Conservation (phyloP, 108 stramenopile species). For the Cylindrotheca fusiformis region DNA sequence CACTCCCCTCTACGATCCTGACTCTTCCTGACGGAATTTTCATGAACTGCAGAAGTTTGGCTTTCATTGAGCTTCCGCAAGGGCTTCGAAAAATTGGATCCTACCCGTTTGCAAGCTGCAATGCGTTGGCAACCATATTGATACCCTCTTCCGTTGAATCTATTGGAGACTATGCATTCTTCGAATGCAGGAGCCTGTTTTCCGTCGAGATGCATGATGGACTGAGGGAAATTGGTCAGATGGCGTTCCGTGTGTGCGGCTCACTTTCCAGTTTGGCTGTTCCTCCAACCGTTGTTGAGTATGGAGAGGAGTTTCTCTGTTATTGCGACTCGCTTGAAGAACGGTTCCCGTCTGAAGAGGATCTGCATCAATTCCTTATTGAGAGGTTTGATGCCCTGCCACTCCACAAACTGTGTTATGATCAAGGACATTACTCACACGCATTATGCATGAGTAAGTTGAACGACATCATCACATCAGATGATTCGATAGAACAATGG, state of each 20-base stretch:
- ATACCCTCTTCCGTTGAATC: background rate
- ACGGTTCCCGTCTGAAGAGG: background rate
- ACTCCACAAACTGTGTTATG: background rate
- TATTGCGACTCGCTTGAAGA: background rate
- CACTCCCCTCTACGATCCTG: background rate
- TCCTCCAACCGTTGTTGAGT: background rate
- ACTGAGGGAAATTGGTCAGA: background rate
- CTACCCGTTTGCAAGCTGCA: background rate
- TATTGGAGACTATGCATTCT: background rate
- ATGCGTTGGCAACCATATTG: background rate
- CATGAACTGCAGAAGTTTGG: background rate
- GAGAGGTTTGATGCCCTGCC: background rate
- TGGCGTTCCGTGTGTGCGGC: background rate
- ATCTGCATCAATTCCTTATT: background rate
- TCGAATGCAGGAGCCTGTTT: background rate
- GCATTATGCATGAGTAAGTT: background rate
- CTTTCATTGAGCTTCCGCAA: background rate
- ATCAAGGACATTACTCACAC: background rate
- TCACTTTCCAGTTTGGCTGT: background rate
- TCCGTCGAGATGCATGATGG: background rate
- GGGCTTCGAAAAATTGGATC: background rate
- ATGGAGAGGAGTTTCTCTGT: background rate
- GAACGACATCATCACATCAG: background rate
- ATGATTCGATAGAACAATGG: background rate
- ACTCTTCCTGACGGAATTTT: background rate